phyloP scores from a whole-genome alignment of 1,139 yeast genomes.

The Nakaseomyces bracarensis region DNA sequence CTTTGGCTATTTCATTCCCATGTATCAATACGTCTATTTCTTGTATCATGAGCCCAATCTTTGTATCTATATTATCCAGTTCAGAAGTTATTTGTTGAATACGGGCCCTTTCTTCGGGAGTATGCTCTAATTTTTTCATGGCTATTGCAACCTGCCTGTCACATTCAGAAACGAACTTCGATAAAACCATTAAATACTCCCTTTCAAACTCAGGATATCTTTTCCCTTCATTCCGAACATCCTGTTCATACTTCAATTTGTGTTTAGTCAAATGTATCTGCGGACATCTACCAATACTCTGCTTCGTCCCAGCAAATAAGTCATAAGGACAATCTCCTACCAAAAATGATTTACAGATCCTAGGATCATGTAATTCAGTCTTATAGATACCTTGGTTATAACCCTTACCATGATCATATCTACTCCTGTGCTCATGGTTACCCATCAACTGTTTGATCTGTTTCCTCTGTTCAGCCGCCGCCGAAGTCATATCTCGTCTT shows the following conservation, averaged over 20 bases:
- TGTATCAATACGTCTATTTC: slow-evolving; percentile 56
- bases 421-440: slow-evolving; percentile 32
- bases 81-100: slow-evolving; percentile 57
- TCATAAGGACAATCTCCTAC: slow-evolving; percentile 91
- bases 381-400: slow-evolving; percentile 17
- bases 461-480: slow-evolving; percentile 69
- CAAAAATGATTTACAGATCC: slow-evolving; percentile 71
- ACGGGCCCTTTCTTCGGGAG: slow-evolving; percentile 66
- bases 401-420: slow-evolving; percentile 9
- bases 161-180: slow-evolving; percentile 52
- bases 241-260: slow-evolving; percentile 59
- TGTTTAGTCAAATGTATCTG: slow-evolving; percentile 68
- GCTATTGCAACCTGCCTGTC: slow-evolving; percentile 61
- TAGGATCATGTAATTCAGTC: slow-evolving; percentile 46
- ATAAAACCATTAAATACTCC: slow-evolving; percentile 43
- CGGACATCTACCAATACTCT: slow-evolving; percentile 76
- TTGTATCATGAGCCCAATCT: slow-evolving; percentile 59
- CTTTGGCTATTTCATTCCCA: slow-evolving; percentile 44
- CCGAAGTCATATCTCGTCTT: slow-evolving; percentile 18
- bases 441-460: slow-evolving; percentile 82
- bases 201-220: slow-evolving; percentile 60
- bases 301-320: slow-evolving; percentile 72
- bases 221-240: slow-evolving; percentile 45
- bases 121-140: slow-evolving; percentile 59
- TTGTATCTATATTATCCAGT: slow-evolving; percentile 57